Conservation (phyloP, 331 rosid genomes). For the Saraca asoca region DNA sequence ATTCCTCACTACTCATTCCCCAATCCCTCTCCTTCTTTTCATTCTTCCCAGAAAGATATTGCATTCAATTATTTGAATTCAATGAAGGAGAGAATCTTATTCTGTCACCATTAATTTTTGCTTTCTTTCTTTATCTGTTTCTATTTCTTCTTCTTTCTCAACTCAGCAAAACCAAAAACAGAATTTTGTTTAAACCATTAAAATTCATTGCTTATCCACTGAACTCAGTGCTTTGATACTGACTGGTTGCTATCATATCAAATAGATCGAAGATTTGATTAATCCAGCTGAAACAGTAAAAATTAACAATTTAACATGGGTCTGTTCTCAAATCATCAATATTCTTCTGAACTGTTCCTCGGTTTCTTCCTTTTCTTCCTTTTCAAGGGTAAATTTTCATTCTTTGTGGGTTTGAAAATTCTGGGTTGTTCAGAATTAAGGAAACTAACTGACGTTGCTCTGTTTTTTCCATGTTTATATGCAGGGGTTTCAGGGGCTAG, state of each 20-base stretch:
- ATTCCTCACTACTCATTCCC: conserved; percentile 47
- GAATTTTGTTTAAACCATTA: no score
- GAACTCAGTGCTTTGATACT: no score
- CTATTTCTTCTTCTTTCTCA: no score
- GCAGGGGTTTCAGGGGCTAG: conserved; percentile 68
- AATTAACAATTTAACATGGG: conserved; percentile 35
- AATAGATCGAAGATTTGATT: no score
- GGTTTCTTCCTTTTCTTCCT: conserved; percentile 37
- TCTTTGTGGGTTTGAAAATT: background rate
- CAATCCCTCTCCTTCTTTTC: conserved; percentile 19
- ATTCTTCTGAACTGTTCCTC: conserved; percentile 23
- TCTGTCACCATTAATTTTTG: no score
- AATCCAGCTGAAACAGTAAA: background rate
- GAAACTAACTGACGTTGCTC: conserved; percentile 2
- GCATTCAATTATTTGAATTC: background rate
- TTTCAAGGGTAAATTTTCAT: conserved; percentile 42
- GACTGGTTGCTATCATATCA: no score
- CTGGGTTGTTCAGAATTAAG: background rate
- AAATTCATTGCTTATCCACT: background rate
- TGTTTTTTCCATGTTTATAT: conserved; percentile 9
- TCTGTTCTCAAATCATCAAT: conserved; percentile 14
- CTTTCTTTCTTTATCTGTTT: background rate
- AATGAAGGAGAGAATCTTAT: no score
- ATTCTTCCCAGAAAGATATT: conserved; percentile 38
- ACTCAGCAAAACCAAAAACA: no score